Evolutionary conservation across 371 early-diverging fungal species (phyloP).

Genomic region (Thermomucor indicae-seudaticae): DNA sequence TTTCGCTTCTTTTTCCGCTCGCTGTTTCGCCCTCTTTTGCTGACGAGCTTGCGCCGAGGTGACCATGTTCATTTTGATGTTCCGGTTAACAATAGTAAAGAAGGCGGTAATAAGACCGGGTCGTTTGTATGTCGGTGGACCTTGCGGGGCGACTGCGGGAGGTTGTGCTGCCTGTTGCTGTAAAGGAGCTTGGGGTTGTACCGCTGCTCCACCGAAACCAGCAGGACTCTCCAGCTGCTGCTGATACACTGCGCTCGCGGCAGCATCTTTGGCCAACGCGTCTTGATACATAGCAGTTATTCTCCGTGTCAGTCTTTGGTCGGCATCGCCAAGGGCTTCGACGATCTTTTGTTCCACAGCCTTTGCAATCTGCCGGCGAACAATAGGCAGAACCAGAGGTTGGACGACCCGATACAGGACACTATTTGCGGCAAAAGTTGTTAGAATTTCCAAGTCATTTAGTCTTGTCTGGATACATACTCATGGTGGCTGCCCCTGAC

Average conservation of each 20-base stretch:
- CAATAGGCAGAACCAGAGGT: constrained; percentile 43
- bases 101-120: constrained; percentile 21
- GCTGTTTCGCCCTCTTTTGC: no score
- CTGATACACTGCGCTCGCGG: background rate
- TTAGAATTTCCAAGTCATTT: background rate
- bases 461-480: constrained; percentile 17
- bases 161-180: background rate
- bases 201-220: no score
- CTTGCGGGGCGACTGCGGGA: background rate
- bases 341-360: constrained; percentile 42
- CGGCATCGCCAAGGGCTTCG: constrained; percentile 27
- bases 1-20: no score
- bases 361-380: constrained; percentile 44
- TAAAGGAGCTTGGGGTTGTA: no score
- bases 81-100: constrained; percentile 19
- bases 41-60: no score
- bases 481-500: constrained; percentile 43
- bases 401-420: constrained; percentile 39
- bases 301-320: constrained; percentile 22
- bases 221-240: background rate
- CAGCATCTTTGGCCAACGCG: constrained; percentile 1
- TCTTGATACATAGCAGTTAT: constrained; percentile 18
- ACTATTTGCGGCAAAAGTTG: constrained; percentile 12
- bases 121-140: constrained; percentile 1
- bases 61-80: no score